Base-by-base conservation (phyloP, 495 filamentous ascomycete species). In the Neurospora sp. region DNA sequence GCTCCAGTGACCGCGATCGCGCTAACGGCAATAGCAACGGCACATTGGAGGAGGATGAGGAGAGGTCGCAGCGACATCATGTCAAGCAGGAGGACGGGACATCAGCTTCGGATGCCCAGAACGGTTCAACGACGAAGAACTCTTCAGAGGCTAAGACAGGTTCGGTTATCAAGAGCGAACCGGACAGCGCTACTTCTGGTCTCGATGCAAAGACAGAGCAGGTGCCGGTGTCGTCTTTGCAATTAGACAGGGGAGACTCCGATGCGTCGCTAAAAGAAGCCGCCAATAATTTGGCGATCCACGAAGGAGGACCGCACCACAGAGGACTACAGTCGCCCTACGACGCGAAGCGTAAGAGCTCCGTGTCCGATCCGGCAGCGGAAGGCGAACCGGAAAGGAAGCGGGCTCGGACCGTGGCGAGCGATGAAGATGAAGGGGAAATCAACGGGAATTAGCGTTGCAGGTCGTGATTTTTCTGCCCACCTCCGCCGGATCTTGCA, bases 201-300 rank as follows among this genome's bases (percentile, higher is more conserved):
- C 53, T 65, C 12, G 53, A 65, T 35, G 27, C 53, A 65, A 65
- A 27, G 53, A 65, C 27, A 16, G 53, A 35, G 27, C 53, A 65
- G 27, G 53, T 14, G 27, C 53, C 53, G 53, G 53, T 16, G 48
- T 40, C 70, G 18, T 79, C 77, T 20, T 78, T 79, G 40, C 78
- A 81, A 74, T 39, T 59, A 3, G 75, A 70, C 38, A 78, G 80
- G 12, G 84, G 84, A 38, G 83, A 85, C 68, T 85, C 83, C 16
- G 84, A 86, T 70, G 78, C 77, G 4, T 77, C 76, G 9, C 79
- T 87, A 12, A 87, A 87, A 74, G 82, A 79, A 70, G 84, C 81
- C 9, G 84, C 85, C 3, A 87, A 86, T 68, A 82, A 83, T 45
- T 72, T 83, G 35, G 74, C 73, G n/a, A 73, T 81, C 14, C 85